Evolutionary conservation across 345 rosid species (phyloP), one percentile per base, ranked within the genome.

Genomic region (Lagerstroemia speciosa): DNA sequence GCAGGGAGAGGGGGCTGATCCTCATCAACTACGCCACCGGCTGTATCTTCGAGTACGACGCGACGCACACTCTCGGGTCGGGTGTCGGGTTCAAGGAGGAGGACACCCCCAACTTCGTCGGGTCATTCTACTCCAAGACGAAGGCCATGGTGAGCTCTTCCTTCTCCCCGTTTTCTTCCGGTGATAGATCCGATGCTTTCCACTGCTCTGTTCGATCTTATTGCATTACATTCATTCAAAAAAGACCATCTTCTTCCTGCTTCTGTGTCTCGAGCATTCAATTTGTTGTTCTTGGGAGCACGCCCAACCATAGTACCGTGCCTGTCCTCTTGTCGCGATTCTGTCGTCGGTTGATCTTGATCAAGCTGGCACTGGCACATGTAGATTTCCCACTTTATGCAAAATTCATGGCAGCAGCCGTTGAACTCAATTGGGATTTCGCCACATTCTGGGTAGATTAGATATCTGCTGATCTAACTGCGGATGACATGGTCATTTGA

Each of bases 31-130:
- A 87, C 70, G 94, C 98, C 3, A 92, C 98, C 1, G 98, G 98
- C 8, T 92, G 96, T 27, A 88, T 92, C 64, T 92, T 92, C 57
- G 98, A 92, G 86, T 92, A 87, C 78, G 98, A 87, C 70, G 62
- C 81, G 38, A 74, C 48, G 52, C 98, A 93, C 72, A 80, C 83
- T 32, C 77, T 88, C 66, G 93, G 88, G 45, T 84, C 97, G 11
- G 98, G 96, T 62, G 30, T 88, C 66, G 98, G 96, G 41, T 90
- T 90, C 70, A 93, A 88, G 87, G 98, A 93, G 72, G 91, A 89
- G 71, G 98, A 93, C 64, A 79, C 85, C 64, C 97, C 98, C 27
- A 90, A 90, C 81, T 90, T 93, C 71, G 74, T 77, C 32, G 97
- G 98, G 64, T 93, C 98, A 45, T 93, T 81, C 77, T 93, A 90